phyloP scores from a whole-genome alignment of 148 eudicot genomes.

The Vaccinium vitisidaea region DNA sequence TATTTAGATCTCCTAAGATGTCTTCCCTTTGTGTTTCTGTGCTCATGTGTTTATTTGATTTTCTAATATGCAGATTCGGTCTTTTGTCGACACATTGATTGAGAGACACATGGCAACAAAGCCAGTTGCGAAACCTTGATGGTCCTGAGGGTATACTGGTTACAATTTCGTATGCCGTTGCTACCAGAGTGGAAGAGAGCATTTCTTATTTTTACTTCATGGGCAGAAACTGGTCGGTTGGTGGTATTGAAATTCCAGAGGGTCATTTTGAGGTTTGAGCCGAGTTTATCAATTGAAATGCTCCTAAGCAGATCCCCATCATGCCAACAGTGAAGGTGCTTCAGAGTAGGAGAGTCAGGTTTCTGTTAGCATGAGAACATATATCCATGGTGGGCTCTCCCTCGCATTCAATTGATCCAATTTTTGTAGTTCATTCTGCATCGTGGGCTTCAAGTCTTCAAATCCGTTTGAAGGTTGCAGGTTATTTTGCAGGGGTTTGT shows the following conservation, averaged over 20 bases:
- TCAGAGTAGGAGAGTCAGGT: not conserved
- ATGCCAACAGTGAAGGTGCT: not conserved
- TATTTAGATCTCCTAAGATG: slow-evolving; percentile 5
- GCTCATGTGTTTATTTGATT: not conserved
- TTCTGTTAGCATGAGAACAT: not conserved
- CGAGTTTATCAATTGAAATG: not conserved
- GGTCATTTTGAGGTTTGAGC: slow-evolving; percentile 8
- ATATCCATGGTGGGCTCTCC: too few species aligned
- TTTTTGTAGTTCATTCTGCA: not conserved
- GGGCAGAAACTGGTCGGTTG: not conserved
- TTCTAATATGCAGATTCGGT: slow-evolving; percentile 69
- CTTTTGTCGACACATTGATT: slow-evolving; percentile 88
- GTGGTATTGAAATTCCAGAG: slow-evolving; percentile 1
- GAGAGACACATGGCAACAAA: slow-evolving; percentile 74
- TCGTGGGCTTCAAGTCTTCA: slow-evolving; percentile 1
- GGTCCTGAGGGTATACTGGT: slow-evolving; percentile 10
- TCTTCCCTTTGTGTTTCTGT: not conserved
- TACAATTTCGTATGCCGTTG: not conserved
- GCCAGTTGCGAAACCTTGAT: slow-evolving; percentile 55
- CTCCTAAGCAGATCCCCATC: not conserved
- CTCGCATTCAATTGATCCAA: too few species aligned
- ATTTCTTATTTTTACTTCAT: not conserved
- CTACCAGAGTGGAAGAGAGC: not conserved
- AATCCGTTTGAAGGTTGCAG: slow-evolving; percentile 18
- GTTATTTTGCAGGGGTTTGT: slow-evolving; percentile 24